Evolutionary conservation across 73 alveolate genomes (phyloP), one percentile per base, ranked within the genome.

Genomic region (Paramecium sonneborni): DNA sequence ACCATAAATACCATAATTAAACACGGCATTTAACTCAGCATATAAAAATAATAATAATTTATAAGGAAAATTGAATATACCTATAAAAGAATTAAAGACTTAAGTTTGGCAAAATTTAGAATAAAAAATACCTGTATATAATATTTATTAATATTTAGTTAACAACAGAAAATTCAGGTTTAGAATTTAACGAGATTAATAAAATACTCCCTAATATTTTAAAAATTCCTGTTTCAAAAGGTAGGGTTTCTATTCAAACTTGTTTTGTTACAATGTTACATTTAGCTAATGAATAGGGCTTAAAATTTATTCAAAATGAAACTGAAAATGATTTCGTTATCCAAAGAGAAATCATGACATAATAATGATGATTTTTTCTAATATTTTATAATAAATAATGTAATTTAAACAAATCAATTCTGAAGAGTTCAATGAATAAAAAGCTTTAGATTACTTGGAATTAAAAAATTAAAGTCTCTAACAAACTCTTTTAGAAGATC

Each of bases 181-280:
- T 67, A 24, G 84, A 67, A 26, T 67, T 67, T 32, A 67, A 67
- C 20, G 38, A 67, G 23, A 67, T 67, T 67, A 26, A 67, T 6
- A 30, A 26, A 67, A 26, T 30, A 14, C 18, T 67, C 12, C 84
- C 84, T 26, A 67, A 26, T 5, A 67, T 67, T 30, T 32, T 67
- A 14, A 67, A 67, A 30, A 26, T 67, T 32, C 84, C 38, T 30
- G 12, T 7, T 11, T 26, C 48, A 0, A 67, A 67, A 67, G 84
- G 84, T 12, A 30, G 48, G 26, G 92, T 85, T 37, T 92, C 95
- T 10, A 39, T 92, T 3, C 85, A 92, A 57, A 84, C 95, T 20
- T 85, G 95, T 43, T 92, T 92, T 38, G 92, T 92, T 5, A 82
- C 95, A 0, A 39, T 92, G 41, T 82, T 92, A 14, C 95, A 92